Evolutionary conservation across 331 rosid genomes (phyloP), one percentile per base, ranked within the genome.

Genomic region (Rhamnella rubrinervis): DNA sequence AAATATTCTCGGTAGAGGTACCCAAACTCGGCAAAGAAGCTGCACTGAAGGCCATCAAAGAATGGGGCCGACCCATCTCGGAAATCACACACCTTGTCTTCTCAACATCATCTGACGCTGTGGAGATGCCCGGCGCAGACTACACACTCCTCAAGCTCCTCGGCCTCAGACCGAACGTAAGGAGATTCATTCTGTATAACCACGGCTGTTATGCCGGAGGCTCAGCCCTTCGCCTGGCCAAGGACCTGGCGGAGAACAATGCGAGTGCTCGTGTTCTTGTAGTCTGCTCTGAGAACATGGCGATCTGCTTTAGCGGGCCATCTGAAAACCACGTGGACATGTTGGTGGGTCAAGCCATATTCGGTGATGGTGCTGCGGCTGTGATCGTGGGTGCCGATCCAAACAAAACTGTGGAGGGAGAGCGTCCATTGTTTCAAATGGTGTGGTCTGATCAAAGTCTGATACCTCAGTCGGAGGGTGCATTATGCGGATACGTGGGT

Each of bases 11-110:
- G 6, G 28, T 0, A 10, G 69, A 67, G 65, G 74, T 80, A 3
- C 76, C 81, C 0, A 80, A 71, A 63, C 76, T 83, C 4, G 80
- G 83, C 0, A 72, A 70, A 55, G 73, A 80, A 16, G 85, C 83
- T 15, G 55, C 55, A 49, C 15, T 1, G 6, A 49, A 11, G 15
- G 55, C 55, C n/a, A 49, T 49, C 18, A 9, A 9, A 49, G 55
- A 49, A 49, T 49, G 55, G 55, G 55, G 55, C 18, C 55, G 55
- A 49, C 55, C 55, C 55, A 49, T 49, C 55, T 49, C 55, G 1
- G 55, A 49, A 49, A 49, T 49, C 55, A 49, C 55, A 12, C 55
- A 49, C 55, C 18, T 49, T 49, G 6, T 49, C 18, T 49, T 49
- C 55, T 31, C 35, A 12, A 49, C 55, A 14, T 18, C 15, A 49